These are phyloP conservation scores for Phytophthora niederhauseri DNA, from an alignment of 352 stramenopile species.

Conservation along the genomic window DNA sequence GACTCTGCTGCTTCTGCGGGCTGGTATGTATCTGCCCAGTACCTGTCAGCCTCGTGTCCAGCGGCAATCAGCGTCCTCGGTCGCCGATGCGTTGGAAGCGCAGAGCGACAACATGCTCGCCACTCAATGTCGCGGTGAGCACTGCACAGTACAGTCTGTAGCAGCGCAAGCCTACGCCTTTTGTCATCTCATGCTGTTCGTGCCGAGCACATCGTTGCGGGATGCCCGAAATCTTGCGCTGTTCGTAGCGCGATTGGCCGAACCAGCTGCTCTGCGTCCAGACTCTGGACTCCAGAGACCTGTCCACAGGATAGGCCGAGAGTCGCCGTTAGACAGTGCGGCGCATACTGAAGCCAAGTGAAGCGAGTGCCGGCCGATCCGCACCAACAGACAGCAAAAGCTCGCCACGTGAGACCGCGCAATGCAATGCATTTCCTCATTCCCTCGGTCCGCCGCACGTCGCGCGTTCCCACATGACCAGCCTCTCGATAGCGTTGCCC, in stretches of 20 bases:
- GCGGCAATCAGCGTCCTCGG: not conserved
- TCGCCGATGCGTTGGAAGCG: not conserved
- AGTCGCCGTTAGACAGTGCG: conserved; percentile 4
- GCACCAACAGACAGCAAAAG: conserved; percentile 3
- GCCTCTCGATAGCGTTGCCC: not conserved
- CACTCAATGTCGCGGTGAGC: too few relatives aligned
- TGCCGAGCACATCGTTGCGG: conserved; percentile 20
- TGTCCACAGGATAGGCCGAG: conserved; percentile 9
- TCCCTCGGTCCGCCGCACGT: not conserved
- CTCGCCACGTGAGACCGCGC: conserved; percentile 9
- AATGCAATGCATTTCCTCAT: not conserved
- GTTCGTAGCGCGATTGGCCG: conserved; percentile 3
- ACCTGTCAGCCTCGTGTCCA: not conserved
- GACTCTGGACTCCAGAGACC: too few relatives aligned
- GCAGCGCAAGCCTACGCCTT: conserved; percentile 4
- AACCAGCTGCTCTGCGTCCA: not conserved
- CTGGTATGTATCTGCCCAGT: not conserved
- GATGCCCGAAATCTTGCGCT: conserved; percentile 4
- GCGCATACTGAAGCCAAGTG: not conserved
- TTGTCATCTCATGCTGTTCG: conserved; percentile 31
- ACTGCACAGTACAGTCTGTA: too few relatives aligned
- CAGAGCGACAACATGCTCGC: not conserved
- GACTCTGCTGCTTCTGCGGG: too few relatives aligned
- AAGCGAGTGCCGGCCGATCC: not conserved
- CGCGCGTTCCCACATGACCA: conserved; percentile 1